Evolutionary conservation across 2,329 filamentous ascomycete species (phyloP).

Genomic region (Tricladium varicosporioides): DNA sequence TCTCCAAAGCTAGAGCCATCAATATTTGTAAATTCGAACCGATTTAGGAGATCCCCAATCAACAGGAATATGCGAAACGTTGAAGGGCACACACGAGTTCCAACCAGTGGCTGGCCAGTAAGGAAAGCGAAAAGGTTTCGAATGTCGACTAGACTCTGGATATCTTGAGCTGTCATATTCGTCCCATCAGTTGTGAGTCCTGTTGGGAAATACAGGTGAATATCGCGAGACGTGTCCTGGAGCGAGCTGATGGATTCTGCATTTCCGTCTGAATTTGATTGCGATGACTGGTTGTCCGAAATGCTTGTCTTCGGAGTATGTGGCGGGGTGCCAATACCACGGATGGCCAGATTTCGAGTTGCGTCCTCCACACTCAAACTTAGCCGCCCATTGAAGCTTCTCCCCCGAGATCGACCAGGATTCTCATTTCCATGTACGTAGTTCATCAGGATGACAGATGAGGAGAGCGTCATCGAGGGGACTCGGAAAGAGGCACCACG

Average conservation of each 20-base stretch:
- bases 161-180: conserved; percentile 41
- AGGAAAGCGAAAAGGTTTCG: conserved; percentile 67
- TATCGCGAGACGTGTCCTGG: conserved; percentile 39
- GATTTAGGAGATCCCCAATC: conserved; percentile 51
- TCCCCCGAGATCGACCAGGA: conserved; percentile 25
- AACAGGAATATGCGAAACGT: conserved; percentile 54
- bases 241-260: conserved; percentile 21
- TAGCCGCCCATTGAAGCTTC: conserved; percentile 44
- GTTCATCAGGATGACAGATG: conserved; percentile 39
- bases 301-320: conserved; percentile 25
- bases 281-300: conserved; percentile 16
- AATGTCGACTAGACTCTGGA: conserved; percentile 56
- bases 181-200: conserved; percentile 15
- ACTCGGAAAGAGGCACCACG: conserved; percentile 60
- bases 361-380: conserved; percentile 50
- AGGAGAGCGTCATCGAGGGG: conserved; percentile 50
- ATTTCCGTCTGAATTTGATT: conserved; percentile 23
- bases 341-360: conserved; percentile 35
- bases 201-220: conserved; percentile 53
- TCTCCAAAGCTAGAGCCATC: conserved; percentile 60
- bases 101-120: conserved; percentile 61
- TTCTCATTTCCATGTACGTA: conserved; percentile 13
- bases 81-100: conserved; percentile 50
- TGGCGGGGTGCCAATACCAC: conserved; percentile 38
- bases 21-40: conserved; percentile 56